Base-by-base conservation (phyloP, 2,329 filamentous ascomycete species). In the Raffaelea albimanens region DNA sequence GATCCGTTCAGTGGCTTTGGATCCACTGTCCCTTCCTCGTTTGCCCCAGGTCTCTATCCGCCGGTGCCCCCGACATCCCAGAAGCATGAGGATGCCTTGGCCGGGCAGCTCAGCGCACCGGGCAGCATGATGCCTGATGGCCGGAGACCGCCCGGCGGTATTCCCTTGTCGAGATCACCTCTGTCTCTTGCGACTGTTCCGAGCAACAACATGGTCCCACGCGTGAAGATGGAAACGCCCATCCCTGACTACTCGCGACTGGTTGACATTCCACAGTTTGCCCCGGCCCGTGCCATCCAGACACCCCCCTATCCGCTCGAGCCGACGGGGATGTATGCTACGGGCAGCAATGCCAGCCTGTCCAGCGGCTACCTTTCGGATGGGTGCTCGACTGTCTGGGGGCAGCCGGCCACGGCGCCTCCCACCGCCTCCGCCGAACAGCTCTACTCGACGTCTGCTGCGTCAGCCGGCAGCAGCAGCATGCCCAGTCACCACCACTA, bases 151-250 rank as follows among this genome's bases (percentile, higher is more conserved):
- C n/a, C n/a, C n/a, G n/a, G n/a, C n/a, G n/a, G n/a, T n/a, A 29
- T 29, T 13, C 25, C 25, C 25, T 29, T 58, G 13, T 53, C 59
- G 18, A 63, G 61, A 47, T 58, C 62, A 19, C 51, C 60, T 11
- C 50, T 62, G 46, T 54, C 54, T 11, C 45, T 54, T 9, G 52
- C 56, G 25, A 7, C 25, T 13, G 25, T 29, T 7, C 25, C 25
- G 13, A 13, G 25, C 25, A 56, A 52, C 8, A 46, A 55, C 8
- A 47, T 59, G 36, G 56, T 56, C 3, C 63, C 67, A 7, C 62
- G 62, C 38, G 59, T 69, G 51, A 70, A 70, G 57, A 61, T 68
- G 56, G 67, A 70, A 55, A 52, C 51, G 36, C 40, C 53, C 10
- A 18, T 43, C 5, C 51, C 25, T 7, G 25, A 29, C 25, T 29